Evolutionary conservation across 805 yeast genomes (phyloP).

Genomic region (Clavispora asparagi): DNA sequence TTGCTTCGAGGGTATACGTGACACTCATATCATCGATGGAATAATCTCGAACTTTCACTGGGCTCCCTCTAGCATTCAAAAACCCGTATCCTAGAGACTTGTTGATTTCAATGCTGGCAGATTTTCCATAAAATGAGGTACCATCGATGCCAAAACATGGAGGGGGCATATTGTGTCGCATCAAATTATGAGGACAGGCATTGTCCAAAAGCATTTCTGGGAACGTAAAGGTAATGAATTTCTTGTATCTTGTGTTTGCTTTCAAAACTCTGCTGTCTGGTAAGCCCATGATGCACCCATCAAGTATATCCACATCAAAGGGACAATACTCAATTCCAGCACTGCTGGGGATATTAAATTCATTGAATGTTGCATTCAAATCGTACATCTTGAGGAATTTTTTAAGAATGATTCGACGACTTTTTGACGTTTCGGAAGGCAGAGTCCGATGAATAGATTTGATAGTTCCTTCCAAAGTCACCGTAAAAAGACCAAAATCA

Average conservation of each 20-base stretch:
- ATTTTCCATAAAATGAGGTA: constrained; percentile 31
- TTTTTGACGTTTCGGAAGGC: constrained; percentile 22
- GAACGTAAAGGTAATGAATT: constrained; percentile 53
- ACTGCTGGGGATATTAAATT: constrained; percentile 44
- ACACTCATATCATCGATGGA: constrained; percentile 41
- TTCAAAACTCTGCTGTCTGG: constrained; percentile 44
- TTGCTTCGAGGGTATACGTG: constrained; percentile 50
- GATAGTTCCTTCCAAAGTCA: constrained; percentile 28
- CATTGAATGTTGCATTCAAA: constrained; percentile 51
- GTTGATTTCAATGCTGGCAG: constrained; percentile 29
- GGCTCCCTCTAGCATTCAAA: constrained; percentile 45
- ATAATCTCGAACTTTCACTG: constrained; percentile 46
- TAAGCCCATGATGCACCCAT: constrained; percentile 46
- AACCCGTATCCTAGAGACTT: constrained; percentile 53
- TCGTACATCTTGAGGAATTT: constrained; percentile 58
- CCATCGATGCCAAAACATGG: constrained; percentile 39
- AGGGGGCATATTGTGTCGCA: constrained; percentile 38
- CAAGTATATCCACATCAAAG: constrained; percentile 39
- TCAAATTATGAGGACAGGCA: constrained; percentile 41
- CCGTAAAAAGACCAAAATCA: constrained; percentile 39
- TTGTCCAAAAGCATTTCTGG: constrained; percentile 51
- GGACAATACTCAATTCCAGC: constrained; percentile 45
- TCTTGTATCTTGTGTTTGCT: constrained; percentile 49
- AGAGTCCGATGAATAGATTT: constrained; percentile 13
- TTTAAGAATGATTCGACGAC: constrained; percentile 34